Conservation (phyloP, 495 filamentous ascomycete species). For the Talaromyces ruber region DNA sequence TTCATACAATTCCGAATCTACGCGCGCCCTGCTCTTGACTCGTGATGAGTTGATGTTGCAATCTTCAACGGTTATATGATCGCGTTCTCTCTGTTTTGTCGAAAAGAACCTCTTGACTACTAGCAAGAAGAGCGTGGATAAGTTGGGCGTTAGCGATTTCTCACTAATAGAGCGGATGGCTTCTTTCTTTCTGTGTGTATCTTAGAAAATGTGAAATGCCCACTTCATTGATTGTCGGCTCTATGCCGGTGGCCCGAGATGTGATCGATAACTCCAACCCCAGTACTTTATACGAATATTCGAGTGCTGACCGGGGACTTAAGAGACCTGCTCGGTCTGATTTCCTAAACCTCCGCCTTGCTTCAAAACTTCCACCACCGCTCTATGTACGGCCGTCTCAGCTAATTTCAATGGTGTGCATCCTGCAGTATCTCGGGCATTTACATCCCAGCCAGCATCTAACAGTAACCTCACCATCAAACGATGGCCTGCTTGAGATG, state of each 20-base stretch:
- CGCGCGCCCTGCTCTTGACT: slow-evolving; percentile 15
- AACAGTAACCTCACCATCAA: not conserved
- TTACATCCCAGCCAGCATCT: not conserved
- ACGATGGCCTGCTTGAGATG: not conserved
- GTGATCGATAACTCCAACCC: no score
- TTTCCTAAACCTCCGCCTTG: not conserved
- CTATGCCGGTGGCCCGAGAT: not conserved
- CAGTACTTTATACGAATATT: no score
- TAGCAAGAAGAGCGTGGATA: not conserved
- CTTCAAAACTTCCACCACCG: not conserved
- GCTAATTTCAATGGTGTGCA: not conserved
- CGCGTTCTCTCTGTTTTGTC: not conserved
- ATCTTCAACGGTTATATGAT: not conserved
- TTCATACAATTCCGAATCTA: slow-evolving; percentile 81
- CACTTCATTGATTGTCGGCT: not conserved
- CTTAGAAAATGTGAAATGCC: not conserved
- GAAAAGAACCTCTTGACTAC: not conserved
- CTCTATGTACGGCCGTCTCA: not conserved
- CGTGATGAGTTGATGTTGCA: not conserved
- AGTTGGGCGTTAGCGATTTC: not conserved
- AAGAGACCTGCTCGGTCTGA: not conserved
- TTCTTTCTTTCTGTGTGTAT: not conserved
- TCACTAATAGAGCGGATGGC: not conserved
- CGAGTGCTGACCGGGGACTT: no score
- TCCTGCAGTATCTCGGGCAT: not conserved